Evolutionary conservation across 129 eudicot genomes (phyloP).

Genomic region (Lactuca sativa): DNA sequence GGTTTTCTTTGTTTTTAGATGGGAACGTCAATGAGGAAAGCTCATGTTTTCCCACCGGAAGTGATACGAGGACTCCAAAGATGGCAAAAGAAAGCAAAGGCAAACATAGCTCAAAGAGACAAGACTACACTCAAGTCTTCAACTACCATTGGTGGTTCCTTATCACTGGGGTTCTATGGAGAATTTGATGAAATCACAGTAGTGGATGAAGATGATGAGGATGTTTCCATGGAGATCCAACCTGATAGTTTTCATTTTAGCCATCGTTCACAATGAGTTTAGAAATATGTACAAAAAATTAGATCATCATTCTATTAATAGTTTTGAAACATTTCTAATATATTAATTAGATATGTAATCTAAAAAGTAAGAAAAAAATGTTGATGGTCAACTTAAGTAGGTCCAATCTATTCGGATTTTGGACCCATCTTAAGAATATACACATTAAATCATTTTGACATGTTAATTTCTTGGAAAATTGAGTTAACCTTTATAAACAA

Average conservation of each 20-base stretch:
- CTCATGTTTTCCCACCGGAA: slow-evolving; percentile 42
- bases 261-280: background rate
- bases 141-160: slow-evolving; percentile 24
- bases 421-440: too few relatives aligned
- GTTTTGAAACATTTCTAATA: too few relatives aligned
- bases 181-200: slow-evolving; percentile 19
- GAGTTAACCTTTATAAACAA: too few relatives aligned
- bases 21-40: slow-evolving; percentile 51
- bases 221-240: background rate
- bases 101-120: slow-evolving; percentile 36
- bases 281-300: background rate
- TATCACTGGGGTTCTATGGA: slow-evolving; percentile 32
- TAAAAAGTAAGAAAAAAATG: too few relatives aligned
- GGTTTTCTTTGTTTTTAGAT: slow-evolving; percentile 30
- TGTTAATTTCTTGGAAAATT: too few relatives aligned
- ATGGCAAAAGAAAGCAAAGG: slow-evolving; percentile 54
- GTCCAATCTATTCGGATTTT: too few relatives aligned
- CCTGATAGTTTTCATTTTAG: background rate
- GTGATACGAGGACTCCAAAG: slow-evolving; percentile 42
- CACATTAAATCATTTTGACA: too few relatives aligned
- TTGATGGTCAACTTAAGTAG: too few relatives aligned
- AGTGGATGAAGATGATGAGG: slow-evolving; percentile 15
- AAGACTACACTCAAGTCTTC: background rate
- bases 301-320: too few relatives aligned
- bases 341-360: too few relatives aligned